Evolutionary conservation across 1,284 basidiomycete genomes (phyloP).

Genomic region (Fomitopsis pinicola): DNA sequence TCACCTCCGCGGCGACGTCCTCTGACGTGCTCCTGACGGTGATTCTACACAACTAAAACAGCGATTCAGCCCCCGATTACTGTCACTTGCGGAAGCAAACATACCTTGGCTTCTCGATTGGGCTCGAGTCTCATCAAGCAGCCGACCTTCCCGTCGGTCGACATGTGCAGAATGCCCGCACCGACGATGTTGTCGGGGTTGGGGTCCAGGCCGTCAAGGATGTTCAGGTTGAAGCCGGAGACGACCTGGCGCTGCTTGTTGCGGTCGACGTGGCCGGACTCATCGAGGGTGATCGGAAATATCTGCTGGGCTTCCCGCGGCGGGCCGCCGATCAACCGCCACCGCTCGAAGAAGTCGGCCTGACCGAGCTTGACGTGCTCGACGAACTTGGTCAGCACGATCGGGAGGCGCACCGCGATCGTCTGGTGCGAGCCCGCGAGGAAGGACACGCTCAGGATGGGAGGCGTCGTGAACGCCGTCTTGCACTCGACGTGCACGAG

Average conservation of each 20-base stretch:
- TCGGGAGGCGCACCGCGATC: conserved; percentile 80
- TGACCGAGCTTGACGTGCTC: conserved; percentile 85
- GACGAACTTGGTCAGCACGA: conserved; percentile 89
- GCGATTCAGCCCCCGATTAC: neutral
- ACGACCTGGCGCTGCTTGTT: conserved; percentile 73
- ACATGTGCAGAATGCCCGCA: conserved; percentile 91
- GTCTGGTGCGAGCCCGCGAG: conserved; percentile 90
- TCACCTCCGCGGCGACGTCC: conserved; percentile 79
- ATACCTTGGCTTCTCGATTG: conserved; percentile 89
- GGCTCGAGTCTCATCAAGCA: conserved; percentile 93
- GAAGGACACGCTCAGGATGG: conserved; percentile 88
- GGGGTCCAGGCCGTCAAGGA: conserved; percentile 81
- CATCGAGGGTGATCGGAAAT: conserved; percentile 75
- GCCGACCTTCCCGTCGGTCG: conserved; percentile 87
- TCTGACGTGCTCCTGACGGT: conserved; percentile 96
- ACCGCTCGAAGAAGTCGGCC: conserved; percentile 94
- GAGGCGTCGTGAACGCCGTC: conserved; percentile 73
- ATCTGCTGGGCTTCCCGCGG: conserved; percentile 89
- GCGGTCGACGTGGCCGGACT: conserved; percentile 70
- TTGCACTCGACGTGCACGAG: conserved; percentile 94
- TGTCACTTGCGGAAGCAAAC: conserved; percentile 15
- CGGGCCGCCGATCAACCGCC: conserved; percentile 95
- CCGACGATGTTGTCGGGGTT: conserved; percentile 87
- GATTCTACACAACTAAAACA: conserved; percentile 78
- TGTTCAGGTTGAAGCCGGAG: conserved; percentile 69